These are phyloP conservation scores for Toxicodendron radicans DNA, from an alignment of 345 rosid species.

Conservation along the genomic window DNA sequence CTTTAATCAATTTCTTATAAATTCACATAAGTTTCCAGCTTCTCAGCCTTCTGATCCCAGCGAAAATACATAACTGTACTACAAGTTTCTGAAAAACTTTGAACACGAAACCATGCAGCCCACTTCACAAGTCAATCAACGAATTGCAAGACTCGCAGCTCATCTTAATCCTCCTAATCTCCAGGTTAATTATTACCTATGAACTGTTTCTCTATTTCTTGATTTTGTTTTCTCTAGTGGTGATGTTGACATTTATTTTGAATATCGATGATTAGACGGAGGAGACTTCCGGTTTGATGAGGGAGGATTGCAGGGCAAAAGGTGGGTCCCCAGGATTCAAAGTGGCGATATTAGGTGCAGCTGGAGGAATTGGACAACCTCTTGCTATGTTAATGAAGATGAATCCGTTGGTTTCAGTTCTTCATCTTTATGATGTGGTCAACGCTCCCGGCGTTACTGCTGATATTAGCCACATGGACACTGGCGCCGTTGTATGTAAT, in stretches of 20 bases:
- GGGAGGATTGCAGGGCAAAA: slow-evolving; percentile 73
- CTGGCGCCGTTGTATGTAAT: slow-evolving; percentile 74
- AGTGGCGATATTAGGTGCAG: slow-evolving; percentile 92
- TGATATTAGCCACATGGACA: slow-evolving; percentile 98
- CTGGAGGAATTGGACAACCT: slow-evolving; percentile 98
- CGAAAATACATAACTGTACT: not conserved
- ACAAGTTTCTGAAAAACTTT: not conserved
- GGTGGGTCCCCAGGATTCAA: slow-evolving; percentile 89
- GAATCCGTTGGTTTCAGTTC: slow-evolving; percentile 91
- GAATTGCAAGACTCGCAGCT: slow-evolving; percentile 73
- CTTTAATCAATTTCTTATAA: not conserved
- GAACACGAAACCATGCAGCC: slow-evolving; percentile 12
- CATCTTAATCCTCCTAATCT: slow-evolving; percentile 64
- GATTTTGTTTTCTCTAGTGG: not conserved
- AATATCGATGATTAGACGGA: slow-evolving; percentile 33
- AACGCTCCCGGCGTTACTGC: slow-evolving; percentile 94
- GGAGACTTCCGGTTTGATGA: slow-evolving; percentile 43
- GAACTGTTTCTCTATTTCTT: not conserved
- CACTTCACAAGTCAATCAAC: slow-evolving; percentile 48
- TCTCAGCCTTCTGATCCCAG: too few species aligned
- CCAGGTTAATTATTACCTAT: not conserved
- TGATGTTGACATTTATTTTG: not conserved
- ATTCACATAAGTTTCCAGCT: too few species aligned
- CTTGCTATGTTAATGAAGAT: slow-evolving; percentile 91
- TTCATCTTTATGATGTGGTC: slow-evolving; percentile 92